Evolutionary conservation across 805 yeast species (phyloP).

Genomic region (Cyberlindnera nakhonratchasimensis): DNA sequence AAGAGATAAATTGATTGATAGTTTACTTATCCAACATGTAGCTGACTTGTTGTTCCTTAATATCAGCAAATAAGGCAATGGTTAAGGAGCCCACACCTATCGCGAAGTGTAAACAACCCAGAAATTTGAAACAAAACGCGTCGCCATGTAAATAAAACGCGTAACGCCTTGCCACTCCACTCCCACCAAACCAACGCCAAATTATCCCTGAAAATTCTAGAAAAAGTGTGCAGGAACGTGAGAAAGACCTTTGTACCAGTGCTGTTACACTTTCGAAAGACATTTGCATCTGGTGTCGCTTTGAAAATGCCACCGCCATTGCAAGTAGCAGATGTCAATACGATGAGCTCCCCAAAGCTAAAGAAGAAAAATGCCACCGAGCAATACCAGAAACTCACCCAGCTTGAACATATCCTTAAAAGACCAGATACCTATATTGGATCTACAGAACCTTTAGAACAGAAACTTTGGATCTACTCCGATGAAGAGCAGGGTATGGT

Average conservation of each 20-base stretch:
- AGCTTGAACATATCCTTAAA: conserved; percentile 90
- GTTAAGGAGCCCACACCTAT: no score
- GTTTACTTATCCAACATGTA: not conserved
- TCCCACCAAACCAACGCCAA: not conserved
- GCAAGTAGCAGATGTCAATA: conserved; percentile 14
- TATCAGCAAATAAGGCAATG: no score
- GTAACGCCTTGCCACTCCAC: not conserved
- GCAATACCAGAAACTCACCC: conserved; percentile 91
- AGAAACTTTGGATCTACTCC: conserved; percentile 84
- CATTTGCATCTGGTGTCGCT: not conserved
- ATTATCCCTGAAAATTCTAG: no score
- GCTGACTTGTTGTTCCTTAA: not conserved
- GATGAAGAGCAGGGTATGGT: conserved; percentile 58
- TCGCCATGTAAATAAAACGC: no score
- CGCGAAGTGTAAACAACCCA: conserved; percentile 1
- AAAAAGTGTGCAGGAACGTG: no score
- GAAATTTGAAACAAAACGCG: conserved; percentile 1
- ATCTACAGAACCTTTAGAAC: conserved; percentile 77
- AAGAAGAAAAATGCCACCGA: conserved; percentile 52
- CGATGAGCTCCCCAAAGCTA: conserved; percentile 17
- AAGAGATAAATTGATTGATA: conserved; percentile 5
- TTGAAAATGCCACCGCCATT: conserved; percentile 12
- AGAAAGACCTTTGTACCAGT: not conserved
- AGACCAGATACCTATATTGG: conserved; percentile 99
- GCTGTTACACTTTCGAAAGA: not conserved